These are phyloP conservation scores for Iris pallida DNA, from an alignment of 116 monocot genomes.

Conservation along the genomic window DNA sequence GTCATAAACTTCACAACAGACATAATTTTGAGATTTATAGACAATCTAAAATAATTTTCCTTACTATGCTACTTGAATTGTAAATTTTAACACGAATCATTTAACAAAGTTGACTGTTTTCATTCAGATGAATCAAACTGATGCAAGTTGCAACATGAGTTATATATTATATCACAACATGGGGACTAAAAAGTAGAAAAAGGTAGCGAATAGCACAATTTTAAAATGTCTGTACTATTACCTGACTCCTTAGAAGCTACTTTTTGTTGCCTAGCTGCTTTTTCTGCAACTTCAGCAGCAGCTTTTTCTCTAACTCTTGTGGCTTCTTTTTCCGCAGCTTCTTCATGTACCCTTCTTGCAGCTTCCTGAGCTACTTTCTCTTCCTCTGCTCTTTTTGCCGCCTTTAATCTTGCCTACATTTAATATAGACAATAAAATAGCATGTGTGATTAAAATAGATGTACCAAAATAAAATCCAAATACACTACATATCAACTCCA, in stretches of 20 bases:
- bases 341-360: slow-evolving; percentile 37
- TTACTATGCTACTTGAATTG: not conserved
- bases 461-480: not conserved
- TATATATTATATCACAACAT: not conserved
- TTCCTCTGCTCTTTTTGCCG: slow-evolving; percentile 63
- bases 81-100: not conserved
- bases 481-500: no score
- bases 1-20: no score
- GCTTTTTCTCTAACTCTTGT: slow-evolving; percentile 20
- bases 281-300: slow-evolving; percentile 16
- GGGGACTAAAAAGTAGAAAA: no score
- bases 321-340: slow-evolving; percentile 46
- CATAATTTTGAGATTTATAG: no score
- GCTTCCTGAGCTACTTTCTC: slow-evolving; percentile 59
- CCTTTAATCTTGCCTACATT: slow-evolving; percentile 48
- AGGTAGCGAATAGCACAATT: no score
- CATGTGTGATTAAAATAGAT: not conserved
- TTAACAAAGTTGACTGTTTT: not conserved
- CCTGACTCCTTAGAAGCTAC: slow-evolving; percentile 2
- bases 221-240: not conserved
- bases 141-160: not conserved
- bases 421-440: not conserved
- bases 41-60: no score
- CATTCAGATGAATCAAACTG: not conserved
- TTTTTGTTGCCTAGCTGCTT: slow-evolving; percentile 10